Percentiles rank a stretch among this genome's conserved stretches.
phyloP scores from a whole-genome alignment of 1,139 yeast species.

The Schwanniomyces etchellsii region DNA sequence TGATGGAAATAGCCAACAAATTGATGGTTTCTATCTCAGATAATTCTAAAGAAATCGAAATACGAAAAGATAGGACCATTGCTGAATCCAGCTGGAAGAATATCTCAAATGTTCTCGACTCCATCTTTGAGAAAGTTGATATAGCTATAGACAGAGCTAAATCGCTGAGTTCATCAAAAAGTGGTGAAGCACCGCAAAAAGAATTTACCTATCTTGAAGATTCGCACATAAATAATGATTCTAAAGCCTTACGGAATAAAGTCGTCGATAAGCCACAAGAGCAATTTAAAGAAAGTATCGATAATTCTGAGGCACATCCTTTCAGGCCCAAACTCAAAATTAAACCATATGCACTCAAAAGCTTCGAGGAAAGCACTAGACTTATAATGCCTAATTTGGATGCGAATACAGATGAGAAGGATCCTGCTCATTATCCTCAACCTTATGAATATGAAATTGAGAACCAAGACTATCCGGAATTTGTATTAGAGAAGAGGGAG shows the following conservation, averaged over 20 bases:
- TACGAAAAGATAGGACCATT: slow-evolving; percentile 31
- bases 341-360: slow-evolving; percentile 66
- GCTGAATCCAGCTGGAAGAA: slow-evolving; percentile 51
- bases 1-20: slow-evolving; percentile 46
- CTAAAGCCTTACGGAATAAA: slow-evolving; percentile 18
- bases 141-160: slow-evolving; percentile 46
- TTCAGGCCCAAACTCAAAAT: slow-evolving; percentile 65
- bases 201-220: slow-evolving; percentile 41
- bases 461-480: slow-evolving; percentile 62
- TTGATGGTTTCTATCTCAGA: slow-evolving; percentile 32
- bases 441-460: slow-evolving; percentile 81
- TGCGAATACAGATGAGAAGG: slow-evolving; percentile 32
- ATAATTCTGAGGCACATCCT: slow-evolving; percentile 66
- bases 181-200: slow-evolving; percentile 6
- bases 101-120: slow-evolving; percentile 60
- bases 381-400: slow-evolving; percentile 25
- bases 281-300: slow-evolving; percentile 50
- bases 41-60: slow-evolving; percentile 22
- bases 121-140: slow-evolving; percentile 67
- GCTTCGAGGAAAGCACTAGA: slow-evolving; percentile 47
- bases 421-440: slow-evolving; percentile 64
- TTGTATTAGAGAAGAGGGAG: slow-evolving; percentile 39
- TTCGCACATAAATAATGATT: slow-evolving; percentile 10
- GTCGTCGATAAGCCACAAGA: slow-evolving; percentile 69
- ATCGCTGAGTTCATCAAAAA: background rate